Conservation (phyloP, 2,329 filamentous ascomycete species). For the Colletotrichum liriopes region DNA sequence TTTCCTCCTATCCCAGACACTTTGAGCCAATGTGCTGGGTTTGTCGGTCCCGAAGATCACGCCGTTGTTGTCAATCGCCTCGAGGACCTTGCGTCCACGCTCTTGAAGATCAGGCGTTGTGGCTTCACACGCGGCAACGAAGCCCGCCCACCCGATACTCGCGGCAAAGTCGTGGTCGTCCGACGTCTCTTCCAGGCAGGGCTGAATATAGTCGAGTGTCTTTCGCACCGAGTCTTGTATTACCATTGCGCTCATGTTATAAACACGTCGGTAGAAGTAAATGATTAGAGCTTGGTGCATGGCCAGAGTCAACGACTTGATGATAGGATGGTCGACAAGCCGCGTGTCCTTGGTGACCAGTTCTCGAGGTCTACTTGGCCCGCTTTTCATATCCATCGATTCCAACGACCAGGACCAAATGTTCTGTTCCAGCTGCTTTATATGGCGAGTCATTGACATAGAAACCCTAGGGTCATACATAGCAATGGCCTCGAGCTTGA, state of each 20-base stretch:
- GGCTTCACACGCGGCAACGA: constrained; percentile 61
- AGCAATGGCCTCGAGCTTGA: constrained; percentile 48
- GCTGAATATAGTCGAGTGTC: constrained; percentile 55
- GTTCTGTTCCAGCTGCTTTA: constrained; percentile 51
- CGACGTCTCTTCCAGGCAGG: constrained; percentile 51
- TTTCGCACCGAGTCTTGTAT: constrained; percentile 56
- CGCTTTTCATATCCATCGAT: constrained; percentile 27
- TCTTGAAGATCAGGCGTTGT: constrained; percentile 54
- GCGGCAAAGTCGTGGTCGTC: constrained; percentile 56
- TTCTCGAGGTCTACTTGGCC: constrained; percentile 23
- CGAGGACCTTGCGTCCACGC: constrained; percentile 46
- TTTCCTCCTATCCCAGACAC: constrained; percentile 50
- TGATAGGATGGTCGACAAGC: constrained; percentile 42
- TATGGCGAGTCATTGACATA: constrained; percentile 48
- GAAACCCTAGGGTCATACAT: constrained; percentile 46
- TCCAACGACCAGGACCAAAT: constrained; percentile 51
- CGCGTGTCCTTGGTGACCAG: not conserved
- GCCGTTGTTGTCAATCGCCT: constrained; percentile 48
- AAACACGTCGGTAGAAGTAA: constrained; percentile 62
- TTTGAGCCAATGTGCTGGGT: constrained; percentile 48
- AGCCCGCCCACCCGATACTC: constrained; percentile 60
- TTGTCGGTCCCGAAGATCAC: constrained; percentile 48
- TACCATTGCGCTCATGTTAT: constrained; percentile 57
- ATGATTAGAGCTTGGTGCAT: constrained; percentile 61
- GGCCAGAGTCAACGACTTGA: constrained; percentile 53